Evolutionary conservation across 2,329 filamentous ascomycete species (phyloP), one percentile per base, ranked within the genome.

Genomic region (Claviceps quebecensis): DNA sequence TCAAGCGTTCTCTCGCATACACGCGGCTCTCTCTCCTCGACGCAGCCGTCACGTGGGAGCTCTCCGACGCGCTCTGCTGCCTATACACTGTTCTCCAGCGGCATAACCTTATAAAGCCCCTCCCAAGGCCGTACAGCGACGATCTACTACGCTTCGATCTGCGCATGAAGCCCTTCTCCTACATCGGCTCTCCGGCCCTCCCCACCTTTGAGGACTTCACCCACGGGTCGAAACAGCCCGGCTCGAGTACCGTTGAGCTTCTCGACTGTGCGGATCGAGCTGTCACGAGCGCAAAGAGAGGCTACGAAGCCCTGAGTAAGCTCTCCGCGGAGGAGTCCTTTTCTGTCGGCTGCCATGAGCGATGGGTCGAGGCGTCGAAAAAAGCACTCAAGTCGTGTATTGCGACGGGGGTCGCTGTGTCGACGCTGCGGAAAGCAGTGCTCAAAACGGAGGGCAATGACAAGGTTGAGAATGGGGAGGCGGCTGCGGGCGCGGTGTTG

Each of bases 101-200:
- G 8, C 71, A 85, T 6, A 59, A 65, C 26, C 61, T 81, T 54
- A 57, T 88, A 58, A 67, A 71, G 48, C 52, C 68, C 0, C 77
- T 73, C 5, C 65, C 66, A 0, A 70, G 79, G 1, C 81, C 84
- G 0, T 94, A 89, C 63, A 79, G 81, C 52, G 78, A 76, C 16
- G 77, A 85, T 52, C 67, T 73, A 36, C 69, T 89, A 4, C 81
- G 87, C 13, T 90, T 93, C 64, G 85, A 93, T 57, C 69, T 94
- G 9, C 84, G 90, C 53, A 93, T 95, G 87, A 86, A 85, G 60
- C 87, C 88, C 0, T 95, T 94, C 60, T 72, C 83, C 1, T 64
- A 71, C 7, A 76, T 95, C 52, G 75, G 77, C 9, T 72, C 87
- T 2, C 86, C 87, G 0, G 76, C 80, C 53, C 72, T 87, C 13